Conservation (phyloP, 805 yeast genomes). For the Wickerhamiella alocasiicola region DNA sequence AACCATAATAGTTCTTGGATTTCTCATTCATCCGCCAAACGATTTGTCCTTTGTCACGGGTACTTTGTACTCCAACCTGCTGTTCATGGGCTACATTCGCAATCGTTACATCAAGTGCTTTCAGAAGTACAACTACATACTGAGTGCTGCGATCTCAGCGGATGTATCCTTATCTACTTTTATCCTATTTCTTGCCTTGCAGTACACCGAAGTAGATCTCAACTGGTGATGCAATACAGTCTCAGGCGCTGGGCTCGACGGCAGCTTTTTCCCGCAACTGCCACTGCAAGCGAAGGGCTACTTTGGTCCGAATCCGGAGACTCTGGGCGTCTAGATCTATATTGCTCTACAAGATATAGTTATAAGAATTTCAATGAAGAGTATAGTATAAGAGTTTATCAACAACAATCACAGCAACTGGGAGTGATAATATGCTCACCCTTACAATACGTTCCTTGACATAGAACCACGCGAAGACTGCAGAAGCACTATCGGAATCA, state of each 20-base stretch:
- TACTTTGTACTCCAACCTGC: conserved; percentile 13
- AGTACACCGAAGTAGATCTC: conserved; percentile 31
- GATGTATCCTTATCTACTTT: conserved; percentile 49
- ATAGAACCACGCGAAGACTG: too few species aligned
- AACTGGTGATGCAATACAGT: conserved; percentile 53
- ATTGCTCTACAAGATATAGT: too few species aligned
- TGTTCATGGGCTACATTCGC: conserved; percentile 26
- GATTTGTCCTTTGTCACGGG: conserved; percentile 14
- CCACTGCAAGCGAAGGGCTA: too few species aligned
- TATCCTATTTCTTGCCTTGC: conserved; percentile 41
- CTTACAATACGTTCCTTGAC: too few species aligned
- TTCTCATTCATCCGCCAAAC: conserved; percentile 18
- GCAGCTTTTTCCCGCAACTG: conserved; percentile 4
- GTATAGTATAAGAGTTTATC: too few species aligned
- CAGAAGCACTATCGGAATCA: too few species aligned
- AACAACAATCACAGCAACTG: too few species aligned
- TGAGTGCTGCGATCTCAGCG: conserved; percentile 44
- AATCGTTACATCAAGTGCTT: conserved; percentile 42
- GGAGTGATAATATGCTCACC: too few species aligned
- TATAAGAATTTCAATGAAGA: too few species aligned
- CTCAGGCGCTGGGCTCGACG: conserved; percentile 18
- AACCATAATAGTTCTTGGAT: conserved; percentile 26
- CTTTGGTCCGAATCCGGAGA: too few species aligned
- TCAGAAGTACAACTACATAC: conserved; percentile 35
- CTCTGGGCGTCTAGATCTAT: too few species aligned